phyloP scores from a whole-genome alignment of 2,329 filamentous ascomycete species.

The Diaporthe batatas region DNA sequence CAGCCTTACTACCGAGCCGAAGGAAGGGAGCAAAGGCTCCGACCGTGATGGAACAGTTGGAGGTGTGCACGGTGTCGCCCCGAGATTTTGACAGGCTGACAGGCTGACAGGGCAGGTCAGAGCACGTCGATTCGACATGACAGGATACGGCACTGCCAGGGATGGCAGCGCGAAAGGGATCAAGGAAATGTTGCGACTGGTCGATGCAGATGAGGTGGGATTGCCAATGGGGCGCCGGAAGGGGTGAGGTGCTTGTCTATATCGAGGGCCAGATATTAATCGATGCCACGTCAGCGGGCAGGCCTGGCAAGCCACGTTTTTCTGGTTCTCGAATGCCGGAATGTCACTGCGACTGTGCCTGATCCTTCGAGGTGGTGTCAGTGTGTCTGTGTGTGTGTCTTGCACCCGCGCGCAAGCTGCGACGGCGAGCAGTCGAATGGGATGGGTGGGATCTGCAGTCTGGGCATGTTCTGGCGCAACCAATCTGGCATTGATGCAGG shows the following conservation, averaged over 20 bases:
- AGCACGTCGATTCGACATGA: constrained; percentile 17
- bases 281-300: constrained; percentile 31
- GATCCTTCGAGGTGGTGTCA: background rate
- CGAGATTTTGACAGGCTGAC: background rate
- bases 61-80: background rate
- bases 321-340: background rate
- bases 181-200: constrained; percentile 32
- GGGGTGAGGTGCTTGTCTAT: constrained; percentile 6
- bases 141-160: background rate
- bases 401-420: constrained; percentile 1
- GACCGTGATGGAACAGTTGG: constrained; percentile 25
- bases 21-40: background rate
- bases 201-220: constrained; percentile 2
- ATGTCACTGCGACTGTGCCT: background rate
- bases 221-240: background rate
- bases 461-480: background rate
- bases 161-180: background rate
- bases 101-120: constrained; percentile 1
- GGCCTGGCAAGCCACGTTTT: constrained; percentile 21
- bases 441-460: background rate
- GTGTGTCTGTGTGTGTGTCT: too few relatives aligned
- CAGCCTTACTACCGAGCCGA: constrained; percentile 21
- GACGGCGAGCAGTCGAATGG: constrained; percentile 3
- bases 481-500: background rate
- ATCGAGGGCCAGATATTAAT: constrained; percentile 1